Base-by-base conservation (phyloP, 306 rosid species). In the Citrullus amarus region DNA sequence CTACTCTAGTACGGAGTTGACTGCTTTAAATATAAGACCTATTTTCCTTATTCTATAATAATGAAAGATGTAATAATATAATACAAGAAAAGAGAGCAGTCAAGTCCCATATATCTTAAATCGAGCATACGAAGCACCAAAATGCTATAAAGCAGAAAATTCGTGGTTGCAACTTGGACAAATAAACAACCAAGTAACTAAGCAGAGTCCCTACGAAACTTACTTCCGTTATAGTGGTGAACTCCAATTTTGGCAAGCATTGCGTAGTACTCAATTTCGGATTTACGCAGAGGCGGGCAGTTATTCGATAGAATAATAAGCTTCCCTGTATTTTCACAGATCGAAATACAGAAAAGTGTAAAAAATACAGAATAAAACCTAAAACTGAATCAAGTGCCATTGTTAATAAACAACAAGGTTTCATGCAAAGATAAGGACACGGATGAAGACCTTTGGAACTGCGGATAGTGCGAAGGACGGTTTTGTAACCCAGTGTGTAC, bases 241-340 rank as follows among this genome's bases (percentile, higher is more conserved):
- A 86, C 89, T 17, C 87, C 89, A 74, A 84, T 67, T 78, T 86
- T 86, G 55, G 87, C 80, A 46, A 86, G 89, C 89, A 86, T 86
- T 0, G 89, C 89, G 60, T 86, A 86, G 86, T 86, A 86, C 65
- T 86, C 89, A 38, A 86, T 86, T 39, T 86, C 89, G 0, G 87
- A 86, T 71, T 82, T 84, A 3, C 86, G 80, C 62, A 84, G 79
- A 56, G 89, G 89, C 1, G 89, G 89, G 74, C 86, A 84, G 34
- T 86, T 81, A 74, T 84, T 86, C 3, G 89, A 86, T 50, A 86
- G 78, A 43, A 86, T 81, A 14, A 86, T 84, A 14, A 86, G 81
- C 89, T 86, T 86, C 38, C 87, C 89, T 86, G 79, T 44, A 77
- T 78, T 39, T 17, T 61, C 6, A 48, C 55, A 77, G 20, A 18